Base-by-base conservation (phyloP, 129 eudicot species). In the Flaveria ramosissima region DNA sequence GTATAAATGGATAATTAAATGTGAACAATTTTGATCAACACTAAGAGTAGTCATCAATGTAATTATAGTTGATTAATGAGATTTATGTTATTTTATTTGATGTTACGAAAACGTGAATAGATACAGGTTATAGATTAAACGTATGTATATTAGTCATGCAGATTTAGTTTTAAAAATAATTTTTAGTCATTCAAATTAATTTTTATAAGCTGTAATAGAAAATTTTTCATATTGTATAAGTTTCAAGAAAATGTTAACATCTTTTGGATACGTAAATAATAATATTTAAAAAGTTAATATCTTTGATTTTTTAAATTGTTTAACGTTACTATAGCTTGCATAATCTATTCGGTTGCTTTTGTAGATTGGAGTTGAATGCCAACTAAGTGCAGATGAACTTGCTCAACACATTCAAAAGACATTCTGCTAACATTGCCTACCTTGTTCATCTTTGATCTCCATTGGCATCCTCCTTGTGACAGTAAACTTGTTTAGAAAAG, bases 341-440 rank as follows among this genome's bases (percentile, higher is more conserved):
- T 67, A 3, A 48, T n/a, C 11, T 36, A 17, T 78, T 43, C n/a
- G 8, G 3, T 59, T 57, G 7, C 61, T 24, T 67, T 23, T 80
- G 80, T 64, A 93, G 98, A 84, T 93, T 80, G 97, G 98, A 82
- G 89, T 94, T 78, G 97, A 87, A 70, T 94, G 98, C 93, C 88
- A 80, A 48, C 90, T 94, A 16, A 93, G 98, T 77, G 97, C 96
- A 7, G 92, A 90, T 50, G 98, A 93, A 64, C 88, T 93, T 45
- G 98, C 92, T 68, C 92, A 90, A 56, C 96, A 90, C 55, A 87
- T 93, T 84, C 98, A 93, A 81, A 89, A 84, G 71, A 88, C 96
- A 74, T 93, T 93, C 85, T 82, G 88, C 89, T 80, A 77, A 79
- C 36, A 36, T 68, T 30, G 67, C 46, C n/a, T 51, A 6, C 12